phyloP scores from a whole-genome alignment of 106 monocot genomes.

The Chionographis japonica region DNA sequence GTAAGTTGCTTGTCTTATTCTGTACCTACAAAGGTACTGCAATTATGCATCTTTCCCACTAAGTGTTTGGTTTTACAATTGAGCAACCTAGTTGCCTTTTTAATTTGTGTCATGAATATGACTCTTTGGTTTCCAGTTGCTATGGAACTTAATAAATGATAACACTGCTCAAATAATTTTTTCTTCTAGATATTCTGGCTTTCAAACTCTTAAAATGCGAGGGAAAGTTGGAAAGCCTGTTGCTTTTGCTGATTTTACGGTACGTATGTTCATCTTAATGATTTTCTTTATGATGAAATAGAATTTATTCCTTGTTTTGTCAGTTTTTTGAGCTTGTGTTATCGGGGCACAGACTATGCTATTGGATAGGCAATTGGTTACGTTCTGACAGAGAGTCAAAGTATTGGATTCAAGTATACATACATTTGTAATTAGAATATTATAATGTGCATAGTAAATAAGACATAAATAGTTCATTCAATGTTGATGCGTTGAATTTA shows the following conservation, averaged over 20 bases:
- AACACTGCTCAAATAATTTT: constrained; percentile 1
- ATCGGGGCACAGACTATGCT: too few relatives aligned
- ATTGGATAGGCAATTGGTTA: too few relatives aligned
- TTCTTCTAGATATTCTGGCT: constrained; percentile 51
- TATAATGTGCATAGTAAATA: too few relatives aligned
- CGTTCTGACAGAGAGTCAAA: too few relatives aligned
- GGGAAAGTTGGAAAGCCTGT: constrained; percentile 76
- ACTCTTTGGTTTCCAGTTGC: not conserved
- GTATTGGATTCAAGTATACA: too few relatives aligned
- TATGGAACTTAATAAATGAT: not conserved
- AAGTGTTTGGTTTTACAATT: not conserved
- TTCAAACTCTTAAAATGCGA: constrained; percentile 59
- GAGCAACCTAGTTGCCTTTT: not conserved
- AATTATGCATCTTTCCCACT: not conserved
- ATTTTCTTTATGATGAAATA: too few relatives aligned
- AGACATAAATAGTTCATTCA: too few relatives aligned
- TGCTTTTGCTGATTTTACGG: constrained; percentile 92
- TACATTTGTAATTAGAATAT: too few relatives aligned
- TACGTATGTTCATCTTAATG: constrained; percentile 14
- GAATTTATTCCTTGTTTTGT: too few relatives aligned
- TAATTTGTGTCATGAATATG: not conserved
- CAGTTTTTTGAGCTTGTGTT: too few relatives aligned
- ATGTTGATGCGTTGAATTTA: too few relatives aligned
- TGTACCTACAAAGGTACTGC: not conserved
- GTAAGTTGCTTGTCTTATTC: constrained; percentile 31